phyloP scores from a whole-genome alignment of 2,329 filamentous ascomycete genomes.

The Nigrospora sphaerica region DNA sequence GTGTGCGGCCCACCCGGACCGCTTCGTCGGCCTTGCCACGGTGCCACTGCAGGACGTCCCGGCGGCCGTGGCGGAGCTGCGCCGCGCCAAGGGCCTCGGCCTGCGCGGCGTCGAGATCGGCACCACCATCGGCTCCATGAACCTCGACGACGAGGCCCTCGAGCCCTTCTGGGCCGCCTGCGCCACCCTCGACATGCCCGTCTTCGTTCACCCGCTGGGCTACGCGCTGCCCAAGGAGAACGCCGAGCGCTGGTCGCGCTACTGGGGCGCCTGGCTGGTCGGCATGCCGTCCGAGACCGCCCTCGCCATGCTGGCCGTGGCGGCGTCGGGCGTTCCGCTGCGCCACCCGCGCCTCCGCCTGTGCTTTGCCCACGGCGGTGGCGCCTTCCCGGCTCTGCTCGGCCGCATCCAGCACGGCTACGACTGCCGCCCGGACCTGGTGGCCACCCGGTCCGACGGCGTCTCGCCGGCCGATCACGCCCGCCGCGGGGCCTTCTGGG shows the following conservation, averaged over 20 bases:
- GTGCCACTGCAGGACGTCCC: constrained; percentile 23
- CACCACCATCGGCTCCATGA: constrained; percentile 20
- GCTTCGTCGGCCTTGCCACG: constrained; percentile 25
- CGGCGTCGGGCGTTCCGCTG: constrained; percentile 20
- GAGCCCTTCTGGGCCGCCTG: constrained; percentile 24
- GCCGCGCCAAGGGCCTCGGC: constrained; percentile 13
- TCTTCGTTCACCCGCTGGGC: constrained; percentile 27
- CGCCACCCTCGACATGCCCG: constrained; percentile 21
- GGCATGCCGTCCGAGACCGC: constrained; percentile 29
- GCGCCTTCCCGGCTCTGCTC: constrained; percentile 25
- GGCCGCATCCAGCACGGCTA: constrained; percentile 26
- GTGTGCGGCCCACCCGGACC: constrained; percentile 12
- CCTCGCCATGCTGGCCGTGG: constrained; percentile 22
- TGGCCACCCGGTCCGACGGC: constrained; percentile 19
- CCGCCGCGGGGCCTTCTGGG: constrained; percentile 19
- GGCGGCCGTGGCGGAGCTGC: constrained; percentile 20
- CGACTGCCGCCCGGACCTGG: constrained; percentile 25
- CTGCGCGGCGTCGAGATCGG: constrained; percentile 26
- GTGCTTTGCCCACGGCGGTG: constrained; percentile 27
- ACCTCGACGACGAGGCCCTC: constrained; percentile 20
- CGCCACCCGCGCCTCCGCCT: constrained; percentile 20
- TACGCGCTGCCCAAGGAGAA: constrained; percentile 25
- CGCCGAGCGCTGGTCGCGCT: constrained; percentile 19
- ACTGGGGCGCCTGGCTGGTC: constrained; percentile 26
- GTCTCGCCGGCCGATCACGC: constrained; percentile 22